Percentiles rank a stretch among this genome's conserved stretches.
Evolutionary conservation across 2,329 filamentous ascomycete genomes (phyloP).

Genomic region (Plenodomus tracheiphilus): DNA sequence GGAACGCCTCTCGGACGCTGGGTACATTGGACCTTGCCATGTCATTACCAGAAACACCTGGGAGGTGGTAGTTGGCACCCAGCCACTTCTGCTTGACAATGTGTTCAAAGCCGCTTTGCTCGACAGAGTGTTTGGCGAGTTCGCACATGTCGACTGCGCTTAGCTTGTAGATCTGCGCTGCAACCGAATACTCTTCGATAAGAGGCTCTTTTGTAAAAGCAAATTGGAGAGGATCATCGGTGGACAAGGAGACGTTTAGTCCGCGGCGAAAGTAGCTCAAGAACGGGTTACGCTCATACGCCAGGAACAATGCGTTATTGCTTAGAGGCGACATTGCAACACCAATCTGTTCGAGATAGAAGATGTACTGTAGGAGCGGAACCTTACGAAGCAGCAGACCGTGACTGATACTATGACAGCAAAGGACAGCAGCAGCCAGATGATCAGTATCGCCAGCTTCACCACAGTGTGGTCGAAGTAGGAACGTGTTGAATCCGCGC

Average conservation of each 20-base stretch:
- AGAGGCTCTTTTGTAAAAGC: slow-evolving; percentile 97
- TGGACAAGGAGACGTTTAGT: slow-evolving; percentile 92
- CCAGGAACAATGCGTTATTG: slow-evolving; percentile 95
- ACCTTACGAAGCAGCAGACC: slow-evolving; percentile 91
- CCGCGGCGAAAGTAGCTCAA: slow-evolving; percentile 93
- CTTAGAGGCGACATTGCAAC: slow-evolving; percentile 99
- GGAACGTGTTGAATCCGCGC: slow-evolving; percentile 93
- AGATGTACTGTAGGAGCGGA: slow-evolving; percentile 91
- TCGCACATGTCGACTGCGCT: slow-evolving; percentile 98
- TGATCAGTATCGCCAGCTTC: slow-evolving; percentile 98
- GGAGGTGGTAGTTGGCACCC: slow-evolving; percentile 73
- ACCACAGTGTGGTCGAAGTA: slow-evolving; percentile 90
- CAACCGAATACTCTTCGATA: slow-evolving; percentile 97
- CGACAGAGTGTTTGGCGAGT: slow-evolving; percentile 91
- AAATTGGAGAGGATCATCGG: slow-evolving; percentile 95
- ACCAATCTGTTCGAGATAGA: slow-evolving; percentile 96
- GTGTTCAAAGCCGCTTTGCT: slow-evolving; percentile 91
- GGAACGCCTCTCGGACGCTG: slow-evolving; percentile 85
- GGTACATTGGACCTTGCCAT: slow-evolving; percentile 97
- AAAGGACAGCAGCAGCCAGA: slow-evolving; percentile 85
- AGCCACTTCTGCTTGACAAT: slow-evolving; percentile 91
- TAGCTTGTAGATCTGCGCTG: slow-evolving; percentile 97
- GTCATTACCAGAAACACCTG: slow-evolving; percentile 82
- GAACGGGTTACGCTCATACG: slow-evolving; percentile 96
- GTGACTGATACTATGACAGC: slow-evolving; percentile 96